Percentiles rank a stretch among this genome's conserved stretches.
phyloP scores from a whole-genome alignment of 257 asterid species.

The Handroanthus guayacan region DNA sequence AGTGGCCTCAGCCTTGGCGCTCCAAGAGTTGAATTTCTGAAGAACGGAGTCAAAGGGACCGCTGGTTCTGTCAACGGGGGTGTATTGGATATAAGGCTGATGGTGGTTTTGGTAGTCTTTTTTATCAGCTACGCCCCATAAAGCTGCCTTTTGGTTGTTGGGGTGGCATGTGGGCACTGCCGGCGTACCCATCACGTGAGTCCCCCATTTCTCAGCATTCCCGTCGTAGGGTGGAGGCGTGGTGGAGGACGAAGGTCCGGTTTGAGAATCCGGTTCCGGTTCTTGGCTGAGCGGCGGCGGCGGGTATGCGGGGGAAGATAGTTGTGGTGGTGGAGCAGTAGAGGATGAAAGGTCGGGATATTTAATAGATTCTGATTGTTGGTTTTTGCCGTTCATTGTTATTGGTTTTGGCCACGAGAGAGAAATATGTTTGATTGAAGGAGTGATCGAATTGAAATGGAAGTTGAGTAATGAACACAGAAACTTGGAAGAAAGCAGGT shows the following conservation, averaged over 20 bases:
- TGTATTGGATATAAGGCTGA: slow-evolving; percentile 50
- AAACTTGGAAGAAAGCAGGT: not conserved
- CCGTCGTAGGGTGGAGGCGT: not conserved
- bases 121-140: slow-evolving; percentile 53
- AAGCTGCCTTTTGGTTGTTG: slow-evolving; percentile 54
- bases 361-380: slow-evolving; percentile 1
- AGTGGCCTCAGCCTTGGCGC: slow-evolving; percentile 54
- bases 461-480: not conserved
- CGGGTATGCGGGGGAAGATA: slow-evolving; percentile 15
- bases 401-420: not conserved
- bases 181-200: slow-evolving; percentile 57
- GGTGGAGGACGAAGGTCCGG: slow-evolving; percentile 31
- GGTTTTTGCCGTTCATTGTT: slow-evolving; percentile 33
- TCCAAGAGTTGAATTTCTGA: slow-evolving; percentile 55
- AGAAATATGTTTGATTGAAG: too few relatives aligned
- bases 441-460: not conserved
- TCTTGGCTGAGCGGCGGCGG: slow-evolving; percentile 7
- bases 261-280: not conserved
- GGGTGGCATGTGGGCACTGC: slow-evolving; percentile 62
- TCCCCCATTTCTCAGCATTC: slow-evolving; percentile 52
- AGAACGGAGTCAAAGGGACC: slow-evolving; percentile 44
- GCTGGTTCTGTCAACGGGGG: slow-evolving; percentile 37
- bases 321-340: not conserved
- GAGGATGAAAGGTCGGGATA: slow-evolving; percentile 40
- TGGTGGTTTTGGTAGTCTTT: slow-evolving; percentile 51